phyloP scores from a whole-genome alignment of 805 yeast species.

The Soucietia sequanensis region DNA sequence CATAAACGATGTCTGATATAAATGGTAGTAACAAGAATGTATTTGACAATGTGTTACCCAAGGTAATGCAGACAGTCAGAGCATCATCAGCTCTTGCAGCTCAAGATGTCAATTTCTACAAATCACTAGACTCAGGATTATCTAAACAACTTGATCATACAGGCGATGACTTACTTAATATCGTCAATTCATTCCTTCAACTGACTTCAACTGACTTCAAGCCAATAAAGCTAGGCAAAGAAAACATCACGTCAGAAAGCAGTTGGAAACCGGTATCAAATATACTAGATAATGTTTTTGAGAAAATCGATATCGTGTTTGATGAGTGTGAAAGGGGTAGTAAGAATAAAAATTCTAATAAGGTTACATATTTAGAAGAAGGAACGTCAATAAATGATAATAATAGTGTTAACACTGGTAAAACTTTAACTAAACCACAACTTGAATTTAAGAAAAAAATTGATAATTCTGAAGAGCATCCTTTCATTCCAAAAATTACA shows the following conservation, averaged over 20 bases:
- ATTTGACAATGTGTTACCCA: conserved; percentile 35
- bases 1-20: too few species aligned
- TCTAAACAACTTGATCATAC: conserved; percentile 37
- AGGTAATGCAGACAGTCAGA: conserved; percentile 57
- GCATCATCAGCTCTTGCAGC: conserved; percentile 69
- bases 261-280: conserved; percentile 65
- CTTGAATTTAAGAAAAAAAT: conserved; percentile 51
- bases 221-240: conserved; percentile 38
- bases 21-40: background rate
- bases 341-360: conserved; percentile 10
- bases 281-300: conserved; percentile 68
- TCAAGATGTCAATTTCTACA: conserved; percentile 77
- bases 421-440: conserved; percentile 67
- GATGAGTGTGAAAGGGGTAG: conserved; percentile 41
- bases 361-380: conserved; percentile 54
- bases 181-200: conserved; percentile 45
- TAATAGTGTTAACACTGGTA: conserved; percentile 10
- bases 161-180: conserved; percentile 40
- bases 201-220: conserved; percentile 25
- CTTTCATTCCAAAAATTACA: conserved; percentile 74
- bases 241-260: conserved; percentile 37
- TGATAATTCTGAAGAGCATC: conserved; percentile 66
- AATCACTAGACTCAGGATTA: conserved; percentile 54
- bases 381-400: conserved; percentile 9
- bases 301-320: conserved; percentile 68